These are phyloP conservation scores for Euclidium syriacum DNA, from an alignment of 345 rosid species.

Conservation along the genomic window DNA sequence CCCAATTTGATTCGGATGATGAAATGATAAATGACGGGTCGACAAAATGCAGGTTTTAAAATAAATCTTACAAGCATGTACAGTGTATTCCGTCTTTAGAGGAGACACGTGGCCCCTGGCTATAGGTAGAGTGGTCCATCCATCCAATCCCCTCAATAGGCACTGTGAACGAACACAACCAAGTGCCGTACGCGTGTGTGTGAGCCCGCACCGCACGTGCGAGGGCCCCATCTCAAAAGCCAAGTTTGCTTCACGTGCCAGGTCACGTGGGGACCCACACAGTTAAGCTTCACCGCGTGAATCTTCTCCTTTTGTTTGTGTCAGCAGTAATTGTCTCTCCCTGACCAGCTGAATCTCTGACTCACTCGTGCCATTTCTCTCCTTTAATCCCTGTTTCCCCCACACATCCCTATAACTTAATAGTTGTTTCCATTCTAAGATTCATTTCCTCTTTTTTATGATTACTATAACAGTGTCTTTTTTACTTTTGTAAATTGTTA, in stretches of 20 bases:
- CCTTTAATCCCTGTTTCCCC: constrained; percentile 7
- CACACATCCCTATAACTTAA: constrained; percentile 20
- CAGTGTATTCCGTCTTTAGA: constrained; percentile 9
- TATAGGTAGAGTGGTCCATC: constrained; percentile 25
- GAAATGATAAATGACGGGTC: constrained; percentile 23
- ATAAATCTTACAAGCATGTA: neutral
- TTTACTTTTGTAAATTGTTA: no score
- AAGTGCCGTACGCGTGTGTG: constrained; percentile 31
- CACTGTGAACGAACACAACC: constrained; percentile 13
- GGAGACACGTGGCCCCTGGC: constrained; percentile 21
- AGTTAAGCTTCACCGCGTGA: constrained; percentile 21
- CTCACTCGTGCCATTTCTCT: constrained; percentile 29
- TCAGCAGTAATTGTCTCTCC: constrained; percentile 31
- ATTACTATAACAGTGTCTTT: neutral
- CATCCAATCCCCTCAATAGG: no score
- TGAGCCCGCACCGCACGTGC: constrained; percentile 24
- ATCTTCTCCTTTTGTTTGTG: constrained; percentile 10
- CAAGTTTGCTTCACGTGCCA: constrained; percentile 27
- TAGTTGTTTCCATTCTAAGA: neutral
- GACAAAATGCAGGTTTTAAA: constrained; percentile 21
- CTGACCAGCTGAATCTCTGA: constrained; percentile 31
- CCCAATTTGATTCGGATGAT: constrained; percentile 1
- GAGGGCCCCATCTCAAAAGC: constrained; percentile 22
- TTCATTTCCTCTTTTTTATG: neutral
- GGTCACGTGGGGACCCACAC: constrained; percentile 27